Evolutionary conservation across 1,284 basidiomycete species (phyloP).

Genomic region (Farysia itapuensis): DNA sequence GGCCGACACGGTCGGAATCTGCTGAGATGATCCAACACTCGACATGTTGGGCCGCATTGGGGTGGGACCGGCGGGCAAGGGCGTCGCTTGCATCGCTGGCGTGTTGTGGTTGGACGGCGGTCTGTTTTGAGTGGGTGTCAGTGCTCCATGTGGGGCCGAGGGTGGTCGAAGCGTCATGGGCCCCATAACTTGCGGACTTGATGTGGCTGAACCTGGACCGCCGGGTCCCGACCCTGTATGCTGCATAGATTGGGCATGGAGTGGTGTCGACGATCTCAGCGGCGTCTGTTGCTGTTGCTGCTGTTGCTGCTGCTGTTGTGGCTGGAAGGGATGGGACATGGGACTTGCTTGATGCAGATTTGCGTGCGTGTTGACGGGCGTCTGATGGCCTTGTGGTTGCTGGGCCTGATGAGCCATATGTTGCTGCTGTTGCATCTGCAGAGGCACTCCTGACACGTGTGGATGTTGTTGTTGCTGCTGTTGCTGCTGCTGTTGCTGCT

Average conservation of each 20-base stretch:
- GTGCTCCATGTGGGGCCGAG: conserved; percentile 18
- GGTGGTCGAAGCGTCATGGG: conserved; percentile 20
- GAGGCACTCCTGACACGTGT: no score
- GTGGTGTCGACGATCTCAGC: conserved; percentile 11
- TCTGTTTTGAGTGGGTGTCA: conserved; percentile 23
- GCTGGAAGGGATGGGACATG: conserved; percentile 3
- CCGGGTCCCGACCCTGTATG: conserved; percentile 6
- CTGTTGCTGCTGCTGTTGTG: conserved; percentile 5
- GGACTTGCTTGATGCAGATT: conserved; percentile 3
- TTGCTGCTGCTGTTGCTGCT: conserved; percentile 6
- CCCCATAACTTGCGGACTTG: conserved; percentile 21
- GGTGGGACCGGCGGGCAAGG: conserved; percentile 1
- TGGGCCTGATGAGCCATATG: conserved; percentile 8
- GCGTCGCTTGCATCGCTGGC: conserved; percentile 15
- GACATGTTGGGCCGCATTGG: not conserved
- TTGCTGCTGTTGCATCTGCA: conserved; percentile 8
- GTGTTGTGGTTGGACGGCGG: conserved; percentile 28
- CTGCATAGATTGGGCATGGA: conserved; percentile 12
- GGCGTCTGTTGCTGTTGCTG: conserved; percentile 1
- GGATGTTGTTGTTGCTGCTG: conserved; percentile 9
- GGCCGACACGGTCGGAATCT: not conserved
- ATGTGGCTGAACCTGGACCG: conserved; percentile 1
- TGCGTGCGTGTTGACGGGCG: conserved; percentile 7
- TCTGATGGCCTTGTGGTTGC: conserved; percentile 6
- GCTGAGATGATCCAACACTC: no score